Evolutionary conservation across 768 basidiomycete genomes (phyloP), one percentile per base, ranked within the genome.

Genomic region (Crepidotus variabilis): DNA sequence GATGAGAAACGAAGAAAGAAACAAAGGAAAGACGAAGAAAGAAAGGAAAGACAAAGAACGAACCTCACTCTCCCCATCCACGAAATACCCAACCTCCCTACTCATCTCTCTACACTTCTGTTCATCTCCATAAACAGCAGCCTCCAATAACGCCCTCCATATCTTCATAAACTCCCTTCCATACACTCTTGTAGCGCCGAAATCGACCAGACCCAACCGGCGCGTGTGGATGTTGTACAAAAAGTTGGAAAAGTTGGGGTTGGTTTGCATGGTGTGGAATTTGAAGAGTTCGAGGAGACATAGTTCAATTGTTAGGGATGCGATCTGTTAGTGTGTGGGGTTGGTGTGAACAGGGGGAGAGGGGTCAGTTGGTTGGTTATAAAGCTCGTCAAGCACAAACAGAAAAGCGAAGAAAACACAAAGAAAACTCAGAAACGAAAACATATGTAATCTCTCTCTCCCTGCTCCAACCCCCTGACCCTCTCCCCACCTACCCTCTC

Each of bases 211-310:
- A 61, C 90, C 91, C 35, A 95, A 75, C 86, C 91, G 58, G 39
- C 33, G 43, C 1, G 84, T 85, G 2, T 73, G 58, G 0, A 77
- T 63, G 69, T 94, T 89, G 86, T 91, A 98, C 21, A 99, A 75
- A 74, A 99, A 98, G 70, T 98, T 98, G 8, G 92, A 90, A 91
- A 92, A 98, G 65, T 99, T 98, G 2, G 97, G 97, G 67, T 99
- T 95, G 0, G 96, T 99, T 70, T 98, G 97, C 97, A 99, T 98
- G 45, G 88, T 71, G 24, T 90, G 77, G 75, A 97, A 96, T 57
- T 86, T 78, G 69, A 98, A 97, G 6, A 99, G 81, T 68, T 98
- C 97, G 56, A 81, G 84, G 39, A 99, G 74, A 66, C 94, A 98
- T 6, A 99, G 78, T 47, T 91, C 87, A 50, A 98, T 78, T 47